Base-by-base conservation (phyloP, 2,329 filamentous ascomycete genomes). In the Aspergillus fumigatiaffinis region DNA sequence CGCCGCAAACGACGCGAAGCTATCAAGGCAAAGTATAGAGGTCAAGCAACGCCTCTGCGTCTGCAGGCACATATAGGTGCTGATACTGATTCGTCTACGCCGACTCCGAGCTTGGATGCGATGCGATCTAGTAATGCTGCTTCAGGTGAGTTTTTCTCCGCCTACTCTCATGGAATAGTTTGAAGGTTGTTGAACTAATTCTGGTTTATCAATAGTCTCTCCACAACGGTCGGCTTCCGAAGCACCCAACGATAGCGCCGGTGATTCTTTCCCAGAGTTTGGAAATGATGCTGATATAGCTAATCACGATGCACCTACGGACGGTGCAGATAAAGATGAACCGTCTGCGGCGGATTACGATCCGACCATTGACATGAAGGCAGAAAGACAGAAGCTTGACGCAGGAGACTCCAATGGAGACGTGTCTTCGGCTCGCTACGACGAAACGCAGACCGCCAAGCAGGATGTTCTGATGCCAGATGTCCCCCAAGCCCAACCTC, bases 341-440 rank as follows among this genome's bases (percentile, higher is more conserved):
- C 89, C 90, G 5, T 96, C 92, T n/a, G 92, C 92, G 49, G 92
- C 91, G 58, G 91, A 96, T 73, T 96, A 96, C 71, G 91, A 96
- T 69, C 92, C 92, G 1, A 94, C 87, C 1, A 81, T 87, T 64
- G 92, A 97, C 70, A 94, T 93, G 89, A 82, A 88, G 71, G 90
- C 95, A 72, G 92, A 96, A 65, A 85, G 86, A 66, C 81, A 85
- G 58, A 85, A 88, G 56, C 86, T 90, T 66, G 86, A 87, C 63
- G 80, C 85, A 65, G 83, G 87, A 58, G 81, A 85, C 59, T 81
- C 82, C 52, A 82, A 84, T 56, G 80, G 81, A 41, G 81, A 84
- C 42, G 67, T 84, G 52, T 75, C 79, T 3, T 80, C 84, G 17
- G 76, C 78, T 52, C 78, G 80, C 26, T 86, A 87, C 64, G 81